Evolutionary conservation across 2,329 filamentous ascomycete species (phyloP).

Genomic region (Teratosphaeria viscida): DNA sequence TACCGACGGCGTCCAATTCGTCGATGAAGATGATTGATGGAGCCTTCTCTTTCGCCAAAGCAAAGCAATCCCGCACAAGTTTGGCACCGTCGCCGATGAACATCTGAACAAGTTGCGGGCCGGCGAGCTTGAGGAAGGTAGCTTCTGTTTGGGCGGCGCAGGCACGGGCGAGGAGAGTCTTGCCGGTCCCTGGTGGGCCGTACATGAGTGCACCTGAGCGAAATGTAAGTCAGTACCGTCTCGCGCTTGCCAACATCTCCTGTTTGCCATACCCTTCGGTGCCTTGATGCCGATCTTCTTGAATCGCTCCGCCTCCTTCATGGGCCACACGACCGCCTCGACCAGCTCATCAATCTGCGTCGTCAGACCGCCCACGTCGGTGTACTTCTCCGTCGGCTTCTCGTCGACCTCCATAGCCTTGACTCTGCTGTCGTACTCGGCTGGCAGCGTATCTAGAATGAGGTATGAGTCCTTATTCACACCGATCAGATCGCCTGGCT

Average conservation of each 20-base stretch:
- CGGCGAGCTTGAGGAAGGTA: slow-evolving; percentile 96
- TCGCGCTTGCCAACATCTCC: neutral
- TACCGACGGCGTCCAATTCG: slow-evolving; percentile 94
- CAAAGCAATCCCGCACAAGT: slow-evolving; percentile 93
- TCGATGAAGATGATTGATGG: slow-evolving; percentile 99
- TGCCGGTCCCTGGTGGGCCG: slow-evolving; percentile 80
- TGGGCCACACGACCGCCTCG: slow-evolving; percentile 97
- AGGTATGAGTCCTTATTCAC: slow-evolving; percentile 99
- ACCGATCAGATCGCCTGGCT: slow-evolving; percentile 91
- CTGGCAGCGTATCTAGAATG: slow-evolving; percentile 88
- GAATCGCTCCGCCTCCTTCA: slow-evolving; percentile 98
- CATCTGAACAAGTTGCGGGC: slow-evolving; percentile 97
- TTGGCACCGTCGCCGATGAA: slow-evolving; percentile 98
- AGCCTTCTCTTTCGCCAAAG: slow-evolving; percentile 95
- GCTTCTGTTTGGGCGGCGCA: slow-evolving; percentile 97
- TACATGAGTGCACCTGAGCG: slow-evolving; percentile 87
- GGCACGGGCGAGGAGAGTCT: slow-evolving; percentile 84
- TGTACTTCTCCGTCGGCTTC: slow-evolving; percentile 98
- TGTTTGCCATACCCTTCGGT: slow-evolving; percentile 62
- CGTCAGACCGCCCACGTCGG: slow-evolving; percentile 90
- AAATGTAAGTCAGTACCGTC: neutral
- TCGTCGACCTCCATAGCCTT: slow-evolving; percentile 99
- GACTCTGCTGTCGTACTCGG: slow-evolving; percentile 96
- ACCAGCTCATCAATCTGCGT: slow-evolving; percentile 99
- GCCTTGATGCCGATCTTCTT: slow-evolving; percentile 99